Conservation (phyloP, 73 alveolate species). For the Tetrahymena malaccensis region DNA sequence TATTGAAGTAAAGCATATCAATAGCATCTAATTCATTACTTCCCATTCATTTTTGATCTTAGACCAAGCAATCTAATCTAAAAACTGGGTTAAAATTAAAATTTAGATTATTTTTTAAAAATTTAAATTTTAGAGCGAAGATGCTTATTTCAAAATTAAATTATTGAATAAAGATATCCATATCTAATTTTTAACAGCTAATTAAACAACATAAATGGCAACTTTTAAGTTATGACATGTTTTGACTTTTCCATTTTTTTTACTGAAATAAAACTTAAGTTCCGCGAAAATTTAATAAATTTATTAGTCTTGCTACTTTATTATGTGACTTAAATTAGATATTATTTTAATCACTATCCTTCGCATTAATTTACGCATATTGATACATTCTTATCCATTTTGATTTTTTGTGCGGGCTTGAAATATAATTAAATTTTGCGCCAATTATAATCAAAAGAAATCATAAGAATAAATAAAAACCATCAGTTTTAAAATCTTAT, state of each 20-base stretch:
- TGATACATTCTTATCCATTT: not conserved
- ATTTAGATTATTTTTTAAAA: not conserved
- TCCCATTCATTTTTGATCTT: not conserved
- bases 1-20: not conserved
- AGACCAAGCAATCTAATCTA: not conserved
- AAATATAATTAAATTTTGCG: not conserved
- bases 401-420: not conserved
- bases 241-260: not conserved
- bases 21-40: not conserved
- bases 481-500: not conserved
- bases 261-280: not conserved
- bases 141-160: not conserved
- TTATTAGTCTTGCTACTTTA: not conserved
- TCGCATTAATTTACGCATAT: not conserved
- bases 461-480: not conserved
- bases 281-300: not conserved
- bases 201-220: not conserved
- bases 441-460: not conserved
- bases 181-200: not conserved
- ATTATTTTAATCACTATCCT: not conserved
- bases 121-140: not conserved
- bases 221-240: no score
- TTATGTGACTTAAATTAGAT: not conserved
- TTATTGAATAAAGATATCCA: not conserved
- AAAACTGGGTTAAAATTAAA: not conserved